phyloP scores from a whole-genome alignment of 371 early-diverging fungal species.

The Rhizomucor miehei region DNA sequence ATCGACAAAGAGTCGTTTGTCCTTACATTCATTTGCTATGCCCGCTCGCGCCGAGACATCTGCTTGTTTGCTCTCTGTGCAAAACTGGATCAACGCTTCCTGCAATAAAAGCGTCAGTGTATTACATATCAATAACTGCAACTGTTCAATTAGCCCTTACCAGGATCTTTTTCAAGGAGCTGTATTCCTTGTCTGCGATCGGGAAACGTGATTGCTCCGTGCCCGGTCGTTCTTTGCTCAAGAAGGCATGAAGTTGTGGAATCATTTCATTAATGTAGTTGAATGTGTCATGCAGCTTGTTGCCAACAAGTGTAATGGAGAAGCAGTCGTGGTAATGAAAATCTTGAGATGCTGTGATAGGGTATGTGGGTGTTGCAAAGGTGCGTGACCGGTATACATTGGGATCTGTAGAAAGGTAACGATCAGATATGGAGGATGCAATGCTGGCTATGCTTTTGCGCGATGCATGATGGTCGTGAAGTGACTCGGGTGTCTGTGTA shows the following conservation, averaged over 20 bases:
- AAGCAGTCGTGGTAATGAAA: conserved; percentile 46
- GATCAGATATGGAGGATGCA: conserved; percentile 1
- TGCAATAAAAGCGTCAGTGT: conserved; percentile 6
- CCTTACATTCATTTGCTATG: conserved; percentile 39
- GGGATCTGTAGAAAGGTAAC: conserved; percentile 10
- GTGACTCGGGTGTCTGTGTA: conserved; percentile 15
- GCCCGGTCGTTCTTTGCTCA: conserved; percentile 15
- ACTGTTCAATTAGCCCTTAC: conserved; percentile 8
- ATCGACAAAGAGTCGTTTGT: neutral
- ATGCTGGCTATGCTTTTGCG: neutral
- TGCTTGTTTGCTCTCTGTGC: conserved; percentile 39
- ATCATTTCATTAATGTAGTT: conserved; percentile 35
- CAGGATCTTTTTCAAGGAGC: conserved; percentile 19
- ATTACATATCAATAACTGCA: neutral
- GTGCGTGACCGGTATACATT: neutral
- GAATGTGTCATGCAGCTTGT: conserved; percentile 24
- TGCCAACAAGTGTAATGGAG: conserved; percentile 29
- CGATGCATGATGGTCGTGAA: neutral
- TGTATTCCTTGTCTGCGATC: conserved; percentile 16
- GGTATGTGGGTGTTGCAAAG: conserved; percentile 6
- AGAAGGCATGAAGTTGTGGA: conserved; percentile 28
- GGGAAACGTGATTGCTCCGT: conserved; percentile 15
- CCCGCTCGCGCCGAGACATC: conserved; percentile 45
- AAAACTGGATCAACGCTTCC: conserved; percentile 45
- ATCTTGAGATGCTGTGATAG: conserved; percentile 30